Evolutionary conservation across 1,284 basidiomycete species (phyloP).

Genomic region (Ganoderma meredithae): DNA sequence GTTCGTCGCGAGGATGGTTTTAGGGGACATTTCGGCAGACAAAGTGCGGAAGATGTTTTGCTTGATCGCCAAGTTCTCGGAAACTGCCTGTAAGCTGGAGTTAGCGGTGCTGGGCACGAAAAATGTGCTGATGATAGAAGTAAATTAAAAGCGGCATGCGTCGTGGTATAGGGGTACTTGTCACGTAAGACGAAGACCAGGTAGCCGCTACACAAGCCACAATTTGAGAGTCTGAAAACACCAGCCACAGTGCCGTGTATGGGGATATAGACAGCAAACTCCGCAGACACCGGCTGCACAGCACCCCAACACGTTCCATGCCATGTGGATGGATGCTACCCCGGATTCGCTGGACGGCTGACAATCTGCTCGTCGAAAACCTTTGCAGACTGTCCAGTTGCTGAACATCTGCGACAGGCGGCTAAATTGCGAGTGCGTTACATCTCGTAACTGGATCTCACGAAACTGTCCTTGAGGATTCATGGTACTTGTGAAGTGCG

Average conservation of each 20-base stretch:
- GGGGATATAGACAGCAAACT: background rate
- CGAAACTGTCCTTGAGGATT: too few species aligned
- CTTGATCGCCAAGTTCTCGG: slow-evolving; percentile 87
- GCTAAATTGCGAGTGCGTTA: too few species aligned
- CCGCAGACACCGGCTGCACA: background rate
- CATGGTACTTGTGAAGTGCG: too few species aligned
- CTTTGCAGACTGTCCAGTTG: too few species aligned
- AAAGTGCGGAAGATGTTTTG: slow-evolving; percentile 80
- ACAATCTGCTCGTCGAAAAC: background rate
- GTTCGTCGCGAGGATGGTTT: slow-evolving; percentile 90
- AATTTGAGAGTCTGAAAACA: background rate
- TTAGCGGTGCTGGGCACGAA: background rate
- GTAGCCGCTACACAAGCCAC: background rate
- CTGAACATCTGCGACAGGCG: too few species aligned
- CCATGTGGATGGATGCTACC: background rate
- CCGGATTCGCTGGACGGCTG: background rate
- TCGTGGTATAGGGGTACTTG: background rate
- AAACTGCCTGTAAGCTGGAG: slow-evolving; percentile 75
- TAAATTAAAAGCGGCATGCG: background rate
- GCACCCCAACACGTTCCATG: background rate
- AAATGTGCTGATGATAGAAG: background rate
- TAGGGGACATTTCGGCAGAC: slow-evolving; percentile 70
- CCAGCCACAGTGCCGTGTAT: background rate
- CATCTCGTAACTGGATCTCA: too few species aligned
- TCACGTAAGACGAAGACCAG: background rate